phyloP scores from a whole-genome alignment of 2,329 filamentous ascomycete species.

The Alternaria triticimaculans region DNA sequence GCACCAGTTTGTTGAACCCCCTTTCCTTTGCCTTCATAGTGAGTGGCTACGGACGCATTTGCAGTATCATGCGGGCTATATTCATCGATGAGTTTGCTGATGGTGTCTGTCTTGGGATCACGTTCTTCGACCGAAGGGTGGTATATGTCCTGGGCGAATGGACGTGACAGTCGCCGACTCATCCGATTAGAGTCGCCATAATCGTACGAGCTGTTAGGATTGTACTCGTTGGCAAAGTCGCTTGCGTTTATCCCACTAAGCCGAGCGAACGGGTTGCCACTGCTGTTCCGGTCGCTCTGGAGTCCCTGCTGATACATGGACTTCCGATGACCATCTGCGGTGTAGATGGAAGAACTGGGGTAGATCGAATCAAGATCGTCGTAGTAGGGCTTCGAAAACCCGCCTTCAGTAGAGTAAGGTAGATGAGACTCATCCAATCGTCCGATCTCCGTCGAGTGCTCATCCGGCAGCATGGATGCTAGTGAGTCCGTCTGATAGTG shows the following conservation, averaged over 20 bases:
- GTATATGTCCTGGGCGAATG: conserved; percentile 19
- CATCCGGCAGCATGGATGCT: conserved; percentile 40
- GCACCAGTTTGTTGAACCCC: neutral
- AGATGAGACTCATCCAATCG: conserved; percentile 13
- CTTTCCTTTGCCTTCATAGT: neutral
- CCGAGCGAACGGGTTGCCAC: conserved; percentile 28
- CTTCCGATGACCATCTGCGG: conserved; percentile 25
- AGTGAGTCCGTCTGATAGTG: conserved; percentile 23
- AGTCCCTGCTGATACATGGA: conserved; percentile 32
- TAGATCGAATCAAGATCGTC: conserved; percentile 41
- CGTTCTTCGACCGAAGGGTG: conserved; percentile 16
- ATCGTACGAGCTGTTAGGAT: conserved; percentile 20
- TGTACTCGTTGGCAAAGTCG: conserved; percentile 21
- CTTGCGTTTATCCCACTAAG: conserved; percentile 22
- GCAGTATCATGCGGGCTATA: conserved; percentile 24
- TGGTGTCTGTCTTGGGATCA: conserved; percentile 39
- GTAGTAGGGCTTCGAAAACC: conserved; percentile 31
- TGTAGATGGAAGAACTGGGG: conserved; percentile 42
- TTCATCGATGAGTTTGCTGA: conserved; percentile 43
- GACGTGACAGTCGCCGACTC: conserved; percentile 17
- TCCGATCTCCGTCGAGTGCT: conserved; percentile 29
- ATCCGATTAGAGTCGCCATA: conserved; percentile 15
- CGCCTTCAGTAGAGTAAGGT: conserved; percentile 17
- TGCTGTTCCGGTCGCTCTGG: conserved; percentile 25
- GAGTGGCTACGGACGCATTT: conserved; percentile 5